Evolutionary conservation across 345 rosid species (phyloP).

Genomic region (Nephelium lappaceum): DNA sequence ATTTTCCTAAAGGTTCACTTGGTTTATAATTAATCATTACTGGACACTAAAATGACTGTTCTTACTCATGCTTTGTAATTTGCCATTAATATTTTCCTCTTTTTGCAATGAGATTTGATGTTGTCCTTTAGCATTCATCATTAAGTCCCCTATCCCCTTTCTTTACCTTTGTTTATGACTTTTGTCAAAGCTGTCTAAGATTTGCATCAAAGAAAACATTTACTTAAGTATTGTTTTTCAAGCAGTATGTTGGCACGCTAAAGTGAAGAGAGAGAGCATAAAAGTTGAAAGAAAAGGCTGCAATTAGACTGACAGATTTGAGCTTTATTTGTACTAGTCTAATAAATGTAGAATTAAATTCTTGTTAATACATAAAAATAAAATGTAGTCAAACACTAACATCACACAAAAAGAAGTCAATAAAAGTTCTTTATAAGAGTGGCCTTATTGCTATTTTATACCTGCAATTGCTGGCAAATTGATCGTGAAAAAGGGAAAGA

Average conservation of each 20-base stretch:
- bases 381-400: too few species aligned
- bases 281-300: too few species aligned
- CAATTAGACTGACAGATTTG: too few species aligned
- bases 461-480: neutral
- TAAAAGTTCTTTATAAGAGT: neutral
- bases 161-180: neutral
- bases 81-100: neutral
- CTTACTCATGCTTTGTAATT: neutral
- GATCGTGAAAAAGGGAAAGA: neutral
- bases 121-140: neutral
- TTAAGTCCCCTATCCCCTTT: neutral
- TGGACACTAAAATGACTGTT: neutral
- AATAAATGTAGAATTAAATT: too few species aligned
- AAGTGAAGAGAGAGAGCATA: too few species aligned
- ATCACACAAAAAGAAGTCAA: neutral
- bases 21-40: neutral
- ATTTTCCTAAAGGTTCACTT: neutral
- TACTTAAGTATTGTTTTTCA: too few species aligned
- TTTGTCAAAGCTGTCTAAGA: neutral
- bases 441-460: neutral
- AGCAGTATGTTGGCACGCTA: too few species aligned
- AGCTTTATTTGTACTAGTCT: too few species aligned
- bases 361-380: too few species aligned
- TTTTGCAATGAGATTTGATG: neutral
- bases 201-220: too few species aligned